Conservation (phyloP, 1,284 basidiomycete species). For the Fomitopsis pinicola region DNA sequence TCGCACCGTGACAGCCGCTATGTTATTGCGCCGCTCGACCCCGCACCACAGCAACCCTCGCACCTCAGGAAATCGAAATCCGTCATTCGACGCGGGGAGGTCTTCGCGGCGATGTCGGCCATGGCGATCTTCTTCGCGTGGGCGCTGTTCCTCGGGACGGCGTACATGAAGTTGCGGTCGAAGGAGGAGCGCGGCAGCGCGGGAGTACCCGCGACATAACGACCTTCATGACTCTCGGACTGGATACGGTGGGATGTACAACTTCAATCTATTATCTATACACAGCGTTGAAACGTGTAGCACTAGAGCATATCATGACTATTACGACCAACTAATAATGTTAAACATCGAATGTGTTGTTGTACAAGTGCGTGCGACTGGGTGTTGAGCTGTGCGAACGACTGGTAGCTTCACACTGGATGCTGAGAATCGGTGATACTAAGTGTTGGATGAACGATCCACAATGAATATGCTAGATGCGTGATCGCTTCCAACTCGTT, state of each 20-base stretch:
- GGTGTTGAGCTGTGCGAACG: not conserved
- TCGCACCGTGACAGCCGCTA: slow-evolving; percentile 22
- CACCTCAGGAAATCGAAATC: slow-evolving; percentile 26
- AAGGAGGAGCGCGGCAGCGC: slow-evolving; percentile 28
- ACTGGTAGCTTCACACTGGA: not conserved
- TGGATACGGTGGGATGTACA: not conserved
- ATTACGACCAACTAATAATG: not conserved
- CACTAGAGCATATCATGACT: not conserved
- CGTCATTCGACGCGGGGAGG: slow-evolving; percentile 45
- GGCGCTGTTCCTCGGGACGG: slow-evolving; percentile 63
- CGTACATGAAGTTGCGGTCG: slow-evolving; percentile 50
- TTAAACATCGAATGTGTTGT: not conserved
- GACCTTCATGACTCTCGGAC: slow-evolving; percentile 1
- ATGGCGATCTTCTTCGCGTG: slow-evolving; percentile 53
- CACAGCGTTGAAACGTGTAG: slow-evolving; percentile 6
- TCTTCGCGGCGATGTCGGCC: slow-evolving; percentile 43
- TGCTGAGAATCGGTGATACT: not conserved
- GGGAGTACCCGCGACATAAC: slow-evolving; percentile 14
- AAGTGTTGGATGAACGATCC: not conserved
- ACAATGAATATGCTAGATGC: no score
- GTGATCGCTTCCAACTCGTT: no score
- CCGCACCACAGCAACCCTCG: slow-evolving; percentile 10
- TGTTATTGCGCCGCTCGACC: slow-evolving; percentile 15
- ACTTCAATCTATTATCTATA: not conserved
- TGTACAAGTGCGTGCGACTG: not conserved